These are phyloP conservation scores for Verticillium tricorpus DNA, from an alignment of 2,329 filamentous ascomycete species.

Conservation along the genomic window DNA sequence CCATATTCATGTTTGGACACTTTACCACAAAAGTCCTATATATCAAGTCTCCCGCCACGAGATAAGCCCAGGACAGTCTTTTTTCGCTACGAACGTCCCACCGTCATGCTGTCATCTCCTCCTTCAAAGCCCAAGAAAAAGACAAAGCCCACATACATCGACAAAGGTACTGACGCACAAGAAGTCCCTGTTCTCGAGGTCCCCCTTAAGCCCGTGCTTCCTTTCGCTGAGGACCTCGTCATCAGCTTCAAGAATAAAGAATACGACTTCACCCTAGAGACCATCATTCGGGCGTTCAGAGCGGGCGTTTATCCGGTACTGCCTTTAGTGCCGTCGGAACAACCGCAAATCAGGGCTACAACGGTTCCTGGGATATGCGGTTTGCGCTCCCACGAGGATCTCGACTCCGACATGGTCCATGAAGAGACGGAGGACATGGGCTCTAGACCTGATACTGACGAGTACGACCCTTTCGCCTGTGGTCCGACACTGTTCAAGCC, in stretches of 20 bases:
- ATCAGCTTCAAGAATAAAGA: conserved; percentile 46
- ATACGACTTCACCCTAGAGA: conserved; percentile 37
- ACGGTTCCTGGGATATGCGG: neutral
- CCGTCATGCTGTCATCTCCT: conserved; percentile 20
- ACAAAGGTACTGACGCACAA: conserved; percentile 34
- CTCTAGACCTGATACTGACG: conserved; percentile 21
- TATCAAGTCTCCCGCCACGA: neutral
- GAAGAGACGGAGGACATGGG: neutral
- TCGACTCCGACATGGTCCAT: conserved; percentile 1
- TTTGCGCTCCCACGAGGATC: neutral
- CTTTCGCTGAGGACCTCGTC: conserved; percentile 51
- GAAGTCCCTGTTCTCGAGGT: conserved; percentile 16
- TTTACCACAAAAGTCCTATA: neutral
- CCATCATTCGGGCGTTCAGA: conserved; percentile 42
- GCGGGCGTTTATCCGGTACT: conserved; percentile 28
- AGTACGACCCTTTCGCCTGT: conserved; percentile 45
- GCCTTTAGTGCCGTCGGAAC: neutral
- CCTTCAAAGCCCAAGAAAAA: conserved; percentile 18
- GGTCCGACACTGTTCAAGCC: neutral
- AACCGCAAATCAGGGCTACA: neutral
- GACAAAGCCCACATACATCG: conserved; percentile 26
- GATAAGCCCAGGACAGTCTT: conserved; percentile 21
- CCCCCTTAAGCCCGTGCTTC: conserved; percentile 40
- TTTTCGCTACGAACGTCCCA: conserved; percentile 22
- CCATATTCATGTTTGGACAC: conserved; percentile 21